Percentiles rank a stretch among this genome's conserved stretches.
These are phyloP conservation scores for Apocynum venetum DNA, from an alignment of 257 asterid genomes.

Conservation along the genomic window DNA sequence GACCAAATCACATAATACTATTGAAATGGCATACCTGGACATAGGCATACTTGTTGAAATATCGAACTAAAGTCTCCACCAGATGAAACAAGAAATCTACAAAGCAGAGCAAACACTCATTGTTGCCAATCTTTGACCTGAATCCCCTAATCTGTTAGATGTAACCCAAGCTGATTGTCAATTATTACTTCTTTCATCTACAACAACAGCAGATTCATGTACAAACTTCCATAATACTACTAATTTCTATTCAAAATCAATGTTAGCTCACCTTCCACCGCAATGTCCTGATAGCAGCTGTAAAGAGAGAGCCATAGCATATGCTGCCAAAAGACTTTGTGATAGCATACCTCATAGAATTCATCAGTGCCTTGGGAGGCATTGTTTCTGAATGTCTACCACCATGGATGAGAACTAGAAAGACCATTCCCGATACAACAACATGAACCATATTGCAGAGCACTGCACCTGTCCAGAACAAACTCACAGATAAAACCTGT, in stretches of 20 bases:
- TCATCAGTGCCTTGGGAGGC: constrained; percentile 80
- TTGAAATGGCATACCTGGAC: constrained; percentile 63
- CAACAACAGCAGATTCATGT: constrained; percentile 6
- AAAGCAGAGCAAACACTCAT: constrained; percentile 94
- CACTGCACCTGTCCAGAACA: constrained; percentile 99
- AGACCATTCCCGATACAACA: constrained; percentile 90
- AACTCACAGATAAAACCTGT: constrained; percentile 82
- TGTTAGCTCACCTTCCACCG: constrained; percentile 82
- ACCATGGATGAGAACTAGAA: constrained; percentile 82
- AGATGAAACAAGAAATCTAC: constrained; percentile 91
- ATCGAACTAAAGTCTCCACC: constrained; percentile 91
- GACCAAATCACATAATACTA: not conserved
- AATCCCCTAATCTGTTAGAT: constrained; percentile 82
- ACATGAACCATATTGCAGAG: constrained; percentile 85
- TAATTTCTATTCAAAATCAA: constrained; percentile 7
- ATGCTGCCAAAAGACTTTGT: constrained; percentile 97
- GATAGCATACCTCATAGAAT: constrained; percentile 63
- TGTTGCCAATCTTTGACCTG: constrained; percentile 92
- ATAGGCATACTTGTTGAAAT: constrained; percentile 96
- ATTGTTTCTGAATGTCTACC: constrained; percentile 70
- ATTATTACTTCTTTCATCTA: constrained; percentile 9
- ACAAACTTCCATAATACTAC: constrained; percentile 9
- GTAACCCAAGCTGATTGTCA: constrained; percentile 15
- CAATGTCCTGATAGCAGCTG: constrained; percentile 89
- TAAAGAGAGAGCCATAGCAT: constrained; percentile 97